Percentiles rank a stretch among this genome's conserved stretches.
Conservation (phyloP, 768 basidiomycete species). For the Clitopilus hobsonii region DNA sequence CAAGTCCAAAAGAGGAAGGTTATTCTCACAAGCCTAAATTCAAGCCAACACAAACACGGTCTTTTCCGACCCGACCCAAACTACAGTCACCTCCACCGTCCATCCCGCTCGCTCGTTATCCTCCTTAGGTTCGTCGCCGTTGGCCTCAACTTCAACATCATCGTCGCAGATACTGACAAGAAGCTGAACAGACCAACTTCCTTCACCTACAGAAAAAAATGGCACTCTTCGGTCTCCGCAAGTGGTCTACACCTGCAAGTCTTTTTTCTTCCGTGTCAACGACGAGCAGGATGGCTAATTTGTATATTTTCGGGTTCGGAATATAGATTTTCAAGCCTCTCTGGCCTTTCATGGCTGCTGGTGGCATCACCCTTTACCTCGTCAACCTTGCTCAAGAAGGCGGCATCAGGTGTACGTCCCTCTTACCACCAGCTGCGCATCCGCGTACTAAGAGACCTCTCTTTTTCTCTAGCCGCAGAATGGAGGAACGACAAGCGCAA, state of each 20-base stretch:
- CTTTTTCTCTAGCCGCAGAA: conserved; percentile 44
- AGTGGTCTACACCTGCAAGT: conserved; percentile 76
- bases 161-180: too few species aligned
- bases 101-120: conserved; percentile 3
- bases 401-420: conserved; percentile 64
- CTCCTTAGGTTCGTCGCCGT: neutral
- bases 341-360: conserved; percentile 78
- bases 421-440: neutral
- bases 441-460: conserved; percentile 5
- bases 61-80: conserved; percentile 30
- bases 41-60: conserved; percentile 28
- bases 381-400: conserved; percentile 64
- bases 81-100: conserved; percentile 13
- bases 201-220: conserved; percentile 31
- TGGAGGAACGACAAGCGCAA: conserved; percentile 77
- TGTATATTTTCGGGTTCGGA: conserved; percentile 2
- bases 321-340: conserved; percentile 63
- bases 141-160: too few species aligned
- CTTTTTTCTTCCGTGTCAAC: conserved; percentile 7
- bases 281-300: conserved; percentile 4
- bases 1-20: conserved; percentile 15
- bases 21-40: conserved; percentile 28
- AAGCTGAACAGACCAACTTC: neutral
- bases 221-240: conserved; percentile 77
- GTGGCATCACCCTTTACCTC: conserved; percentile 59